Conservation (phyloP, 176 grass and related monocot genomes). For the Calamus simplicifolius region DNA sequence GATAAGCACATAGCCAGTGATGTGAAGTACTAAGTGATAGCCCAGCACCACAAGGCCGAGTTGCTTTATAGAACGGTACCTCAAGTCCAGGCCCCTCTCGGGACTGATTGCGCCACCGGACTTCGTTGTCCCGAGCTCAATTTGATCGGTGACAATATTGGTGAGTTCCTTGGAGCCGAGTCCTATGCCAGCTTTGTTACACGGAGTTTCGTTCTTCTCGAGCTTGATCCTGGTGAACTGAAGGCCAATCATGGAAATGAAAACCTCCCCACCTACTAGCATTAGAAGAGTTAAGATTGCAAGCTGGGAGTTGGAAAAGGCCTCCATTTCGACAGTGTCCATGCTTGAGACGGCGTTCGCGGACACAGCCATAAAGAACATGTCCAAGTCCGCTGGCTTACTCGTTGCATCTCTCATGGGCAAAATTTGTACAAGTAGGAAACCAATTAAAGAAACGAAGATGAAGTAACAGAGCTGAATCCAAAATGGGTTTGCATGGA, state of each 20-base stretch:
- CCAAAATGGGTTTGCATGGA: slow-evolving; percentile 46
- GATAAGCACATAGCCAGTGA: slow-evolving; percentile 38
- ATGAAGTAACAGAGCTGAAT: slow-evolving; percentile 59
- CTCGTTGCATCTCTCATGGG: slow-evolving; percentile 21
- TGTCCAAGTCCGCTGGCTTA: slow-evolving; percentile 24
- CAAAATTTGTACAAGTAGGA: slow-evolving; percentile 32
- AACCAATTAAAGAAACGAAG: slow-evolving; percentile 34
- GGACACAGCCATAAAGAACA: slow-evolving; percentile 69
- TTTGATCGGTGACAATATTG: no score
- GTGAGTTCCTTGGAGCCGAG: no score
- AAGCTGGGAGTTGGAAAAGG: slow-evolving; percentile 70
- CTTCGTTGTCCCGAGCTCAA: no score
- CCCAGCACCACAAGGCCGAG: slow-evolving; percentile 35
- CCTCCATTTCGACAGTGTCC: slow-evolving; percentile 50
- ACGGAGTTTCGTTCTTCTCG: slow-evolving; percentile 3
- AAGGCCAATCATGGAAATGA: slow-evolving; percentile 55
- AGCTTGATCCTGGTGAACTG: slow-evolving; percentile 17
- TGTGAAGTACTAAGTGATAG: slow-evolving; percentile 35
- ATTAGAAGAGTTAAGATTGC: slow-evolving; percentile 49
- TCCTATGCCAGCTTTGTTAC: neutral
- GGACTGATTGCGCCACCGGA: no score
- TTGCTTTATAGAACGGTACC: slow-evolving; percentile 8
- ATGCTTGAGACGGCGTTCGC: no score
- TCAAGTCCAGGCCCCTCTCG: neutral
- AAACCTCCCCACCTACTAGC: slow-evolving; percentile 62